A percentile compares a stretch with the other conserved stretches of the same genome.
Evolutionary conservation across 176 grass and related monocot species (phyloP).

Genomic region (Triticum monococcum): DNA sequence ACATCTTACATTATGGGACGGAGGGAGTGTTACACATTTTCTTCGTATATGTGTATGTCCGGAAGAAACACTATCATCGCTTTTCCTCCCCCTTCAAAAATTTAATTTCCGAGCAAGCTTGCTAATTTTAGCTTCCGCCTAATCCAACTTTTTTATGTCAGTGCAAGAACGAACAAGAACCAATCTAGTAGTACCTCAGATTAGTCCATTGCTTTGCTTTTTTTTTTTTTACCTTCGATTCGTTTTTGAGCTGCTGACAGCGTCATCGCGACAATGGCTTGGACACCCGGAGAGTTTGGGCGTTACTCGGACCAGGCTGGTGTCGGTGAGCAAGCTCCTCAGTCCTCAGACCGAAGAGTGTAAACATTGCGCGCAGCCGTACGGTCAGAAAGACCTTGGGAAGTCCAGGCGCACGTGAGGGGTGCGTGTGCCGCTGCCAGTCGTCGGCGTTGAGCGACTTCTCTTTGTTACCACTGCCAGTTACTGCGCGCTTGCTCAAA

Average conservation of each 20-base stretch:
- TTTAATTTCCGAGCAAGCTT: neutral
- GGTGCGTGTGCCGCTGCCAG: slow-evolving; percentile 5
- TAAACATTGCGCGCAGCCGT: slow-evolving; percentile 27
- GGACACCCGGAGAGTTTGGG: slow-evolving; percentile 17
- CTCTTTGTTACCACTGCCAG: neutral
- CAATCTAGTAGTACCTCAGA: neutral
- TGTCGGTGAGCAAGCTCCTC: slow-evolving; percentile 27
- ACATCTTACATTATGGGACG: too few species aligned
- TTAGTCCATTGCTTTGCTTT: too few species aligned
- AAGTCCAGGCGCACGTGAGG: slow-evolving; percentile 62
- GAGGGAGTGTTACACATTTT: too few species aligned
- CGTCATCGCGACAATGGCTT: too few species aligned
- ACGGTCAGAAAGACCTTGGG: slow-evolving; percentile 31
- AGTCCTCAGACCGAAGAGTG: neutral
- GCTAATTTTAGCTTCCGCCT: neutral
- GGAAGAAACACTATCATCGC: too few species aligned
- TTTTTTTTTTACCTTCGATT: too few species aligned
- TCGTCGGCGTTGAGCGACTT: neutral
- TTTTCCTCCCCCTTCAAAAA: neutral
- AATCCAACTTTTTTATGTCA: too few species aligned
- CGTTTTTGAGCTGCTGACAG: too few species aligned
- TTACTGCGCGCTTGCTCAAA: slow-evolving; percentile 14
- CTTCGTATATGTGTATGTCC: too few species aligned
- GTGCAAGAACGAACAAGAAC: neutral
- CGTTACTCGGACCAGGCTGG: slow-evolving; percentile 22